Evolutionary conservation across 2,329 filamentous ascomycete species (phyloP), one percentile per base, ranked within the genome.

Genomic region (Fusarium mexicanum): DNA sequence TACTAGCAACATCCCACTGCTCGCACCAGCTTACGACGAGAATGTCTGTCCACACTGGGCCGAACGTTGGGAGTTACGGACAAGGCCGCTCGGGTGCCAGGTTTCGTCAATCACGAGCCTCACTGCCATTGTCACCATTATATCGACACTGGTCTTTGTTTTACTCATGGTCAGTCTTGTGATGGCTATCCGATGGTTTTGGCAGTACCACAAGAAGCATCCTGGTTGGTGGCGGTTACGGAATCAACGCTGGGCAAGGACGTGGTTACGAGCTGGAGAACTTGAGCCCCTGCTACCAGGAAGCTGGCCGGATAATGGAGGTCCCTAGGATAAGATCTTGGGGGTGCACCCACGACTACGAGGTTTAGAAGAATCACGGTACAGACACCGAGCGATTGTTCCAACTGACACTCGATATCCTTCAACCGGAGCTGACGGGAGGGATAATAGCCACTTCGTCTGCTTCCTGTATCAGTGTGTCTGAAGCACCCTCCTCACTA

Each of bases 361-460:
- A 57, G 26, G 14, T 61, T 64, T 29, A 24, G 41, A 33, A 29
- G 24, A 47, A 26, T 57, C 47, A 72, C 48, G 22, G 41, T 48
- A 58, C 46, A 44, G 40, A 46, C 41, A 57, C 38, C 31, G 26
- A 66, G 64, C 51, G 41, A 62, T 64, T 64, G 69, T 67, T 68
- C 57, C 51, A 68, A 71, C 66, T 62, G 40, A 61, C 59, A 54
- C 67, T 63, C 48, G 64, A 65, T 61, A 68, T 64, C 53, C 58
- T 65, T 87, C 82, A 96, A 9, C 94, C 94, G 43, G 94, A 95
- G 85, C 94, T 97, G 74, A 97, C 94, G 16, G 94, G 94, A 40
- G 94, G 94, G 65, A 97, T 96, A 41, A 97, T 92, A 47, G 93
- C 94, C 63, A 97, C 93, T 84, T 97, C 94, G 79, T 97, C 94